Base-by-base conservation (phyloP, 768 basidiomycete species). In the Phylloporus sp. region DNA sequence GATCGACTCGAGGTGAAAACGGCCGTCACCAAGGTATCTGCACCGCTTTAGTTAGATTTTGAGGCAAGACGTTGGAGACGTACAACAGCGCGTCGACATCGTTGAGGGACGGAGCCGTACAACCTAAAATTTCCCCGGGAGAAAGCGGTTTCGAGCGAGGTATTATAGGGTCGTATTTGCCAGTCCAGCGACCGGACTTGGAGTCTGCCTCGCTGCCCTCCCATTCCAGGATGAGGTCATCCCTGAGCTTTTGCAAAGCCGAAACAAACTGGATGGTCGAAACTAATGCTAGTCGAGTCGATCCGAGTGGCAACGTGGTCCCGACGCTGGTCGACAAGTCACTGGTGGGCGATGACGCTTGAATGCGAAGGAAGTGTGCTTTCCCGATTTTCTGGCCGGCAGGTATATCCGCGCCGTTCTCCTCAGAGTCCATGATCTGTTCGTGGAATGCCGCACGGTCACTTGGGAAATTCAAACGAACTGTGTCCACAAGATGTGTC, bases 251-350 rank as follows among this genome's bases (percentile, higher is more conserved):
- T 53, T 97, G 92, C 10, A 98, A 72, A 10, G 95, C 90, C 7
- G 94, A 84, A 18, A 94, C 91, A 61, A 99, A 99, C 64, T 99
- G 96, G 26, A 99, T 97, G 0, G 96, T 99, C 0, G 94, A 97
- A 0, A 99, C 96, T 22, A 98, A 69, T 0, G 94, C 94, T 15
- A 98, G 69, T 50, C 85, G 78, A 15, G 92, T 96, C 6, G 67
- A 64, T 36, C 68, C 64, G 44, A 49, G 6, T 8, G 35, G 15
- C n/a, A n/a, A n/a, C n/a, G n/a, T n/a, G n/a, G n/a, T n/a, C n/a
- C n/a, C n/a, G n/a, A n/a, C n/a, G n/a, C n/a, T n/a, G n/a, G n/a
- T n/a, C 2, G 54, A 7, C 13, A 26, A 33, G 33, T 38, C 38
- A 23, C 37, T 20, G 5, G 22, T 34, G 14, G 48, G 32, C 15